phyloP scores from a whole-genome alignment of 2,329 filamentous ascomycete species.

The Fusarium metavorans region DNA sequence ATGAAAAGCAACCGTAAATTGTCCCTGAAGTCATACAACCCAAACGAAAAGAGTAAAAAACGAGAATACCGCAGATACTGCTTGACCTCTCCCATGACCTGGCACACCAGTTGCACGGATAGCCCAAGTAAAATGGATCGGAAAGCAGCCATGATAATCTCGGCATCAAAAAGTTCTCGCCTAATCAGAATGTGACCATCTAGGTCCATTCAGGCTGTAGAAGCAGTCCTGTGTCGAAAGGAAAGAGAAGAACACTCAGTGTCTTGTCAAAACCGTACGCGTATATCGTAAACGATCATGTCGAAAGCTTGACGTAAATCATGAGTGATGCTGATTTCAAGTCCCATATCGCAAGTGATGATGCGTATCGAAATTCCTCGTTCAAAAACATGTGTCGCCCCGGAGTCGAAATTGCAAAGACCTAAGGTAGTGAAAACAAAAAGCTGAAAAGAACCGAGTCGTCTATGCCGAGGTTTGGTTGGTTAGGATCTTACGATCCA shows the following conservation, averaged over 20 bases:
- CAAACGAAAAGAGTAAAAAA: slow-evolving; percentile 27
- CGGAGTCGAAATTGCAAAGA: slow-evolving; percentile 33
- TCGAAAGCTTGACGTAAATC: slow-evolving; percentile 17
- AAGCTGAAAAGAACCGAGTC: slow-evolving; percentile 38
- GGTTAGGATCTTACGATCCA: slow-evolving; percentile 44
- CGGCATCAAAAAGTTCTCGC: slow-evolving; percentile 3
- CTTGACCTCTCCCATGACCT: background rate
- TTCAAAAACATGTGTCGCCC: slow-evolving; percentile 29
- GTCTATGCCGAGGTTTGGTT: slow-evolving; percentile 46
- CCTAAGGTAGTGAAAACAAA: slow-evolving; percentile 34
- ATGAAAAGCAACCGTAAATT: slow-evolving; percentile 37
- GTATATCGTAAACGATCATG: slow-evolving; percentile 29
- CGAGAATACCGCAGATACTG: background rate
- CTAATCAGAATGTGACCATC: slow-evolving; percentile 1
- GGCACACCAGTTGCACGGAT: background rate
- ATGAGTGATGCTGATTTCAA: slow-evolving; percentile 27
- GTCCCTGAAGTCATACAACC: slow-evolving; percentile 45
- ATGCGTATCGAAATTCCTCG: slow-evolving; percentile 21
- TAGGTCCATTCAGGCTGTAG: background rate
- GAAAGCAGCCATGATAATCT: background rate
- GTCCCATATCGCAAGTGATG: slow-evolving; percentile 7
- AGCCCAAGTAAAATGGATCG: background rate
- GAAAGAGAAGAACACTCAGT: slow-evolving; percentile 12
- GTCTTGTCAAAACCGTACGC: slow-evolving; percentile 18
- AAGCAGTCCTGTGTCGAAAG: slow-evolving; percentile 3